phyloP scores from a whole-genome alignment of 306 rosid genomes.

The Parietaria judaica region DNA sequence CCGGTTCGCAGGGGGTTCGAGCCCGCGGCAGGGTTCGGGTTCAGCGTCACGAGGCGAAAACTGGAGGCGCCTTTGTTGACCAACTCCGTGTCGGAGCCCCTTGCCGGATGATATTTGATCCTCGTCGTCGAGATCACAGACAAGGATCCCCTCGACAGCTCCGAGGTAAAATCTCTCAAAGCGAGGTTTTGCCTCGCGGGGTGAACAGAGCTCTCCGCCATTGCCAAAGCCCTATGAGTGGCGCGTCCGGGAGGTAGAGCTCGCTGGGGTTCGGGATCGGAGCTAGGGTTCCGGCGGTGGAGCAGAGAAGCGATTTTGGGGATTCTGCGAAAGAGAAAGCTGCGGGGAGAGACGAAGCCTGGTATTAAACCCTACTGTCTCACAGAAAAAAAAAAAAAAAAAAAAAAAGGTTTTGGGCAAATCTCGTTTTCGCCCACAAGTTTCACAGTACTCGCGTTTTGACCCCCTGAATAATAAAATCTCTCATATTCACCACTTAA shows the following conservation, averaged over 20 bases:
- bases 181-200: slow-evolving; percentile 7
- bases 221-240: not conserved
- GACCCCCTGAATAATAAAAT: too few relatives aligned
- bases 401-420: not conserved
- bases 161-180: slow-evolving; percentile 6
- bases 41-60: slow-evolving; percentile 69
- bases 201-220: slow-evolving; percentile 28
- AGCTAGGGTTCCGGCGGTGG: not conserved
- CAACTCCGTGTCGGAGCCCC: slow-evolving; percentile 50
- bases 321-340: not conserved
- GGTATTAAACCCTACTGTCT: not conserved
- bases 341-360: not conserved
- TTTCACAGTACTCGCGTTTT: not conserved
- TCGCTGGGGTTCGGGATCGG: not conserved
- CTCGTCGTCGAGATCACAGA: slow-evolving; percentile 24
- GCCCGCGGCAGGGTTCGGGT: slow-evolving; percentile 31
- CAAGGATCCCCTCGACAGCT: slow-evolving; percentile 9
- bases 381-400: too few relatives aligned
- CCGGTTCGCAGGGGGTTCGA: slow-evolving; percentile 20
- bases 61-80: slow-evolving; percentile 27
- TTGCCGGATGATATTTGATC: slow-evolving; percentile 45
- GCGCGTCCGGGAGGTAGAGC: not conserved
- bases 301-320: not conserved
- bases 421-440: not conserved
- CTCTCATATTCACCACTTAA: too few relatives aligned